A percentile compares a stretch with the other conserved stretches of the same genome.
These are phyloP conservation scores for Candida vartiovaarae DNA, from an alignment of 805 yeast genomes.

Conservation along the genomic window DNA sequence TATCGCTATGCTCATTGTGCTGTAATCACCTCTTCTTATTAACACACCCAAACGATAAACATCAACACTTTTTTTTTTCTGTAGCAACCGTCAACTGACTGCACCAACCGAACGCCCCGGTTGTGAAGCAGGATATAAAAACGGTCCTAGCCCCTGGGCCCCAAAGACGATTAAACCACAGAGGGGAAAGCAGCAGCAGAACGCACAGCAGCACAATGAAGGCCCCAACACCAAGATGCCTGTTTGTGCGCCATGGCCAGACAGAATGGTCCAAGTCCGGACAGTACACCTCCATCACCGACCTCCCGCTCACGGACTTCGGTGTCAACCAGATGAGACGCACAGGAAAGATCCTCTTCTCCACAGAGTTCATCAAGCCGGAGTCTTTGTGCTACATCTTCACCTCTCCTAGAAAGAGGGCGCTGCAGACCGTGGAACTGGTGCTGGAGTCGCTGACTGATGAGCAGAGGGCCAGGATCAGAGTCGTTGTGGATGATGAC, in stretches of 20 bases:
- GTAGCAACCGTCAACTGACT: too few species aligned
- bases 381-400: conserved; percentile 53
- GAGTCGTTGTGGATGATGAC: conserved; percentile 52
- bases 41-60: too few species aligned
- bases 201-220: conserved; percentile 2
- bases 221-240: conserved; percentile 54
- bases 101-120: too few species aligned
- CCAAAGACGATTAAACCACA: background rate
- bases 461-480: conserved; percentile 34
- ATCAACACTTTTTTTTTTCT: too few species aligned
- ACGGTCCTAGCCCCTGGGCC: background rate
- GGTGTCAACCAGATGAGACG: conserved; percentile 72
- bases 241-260: conserved; percentile 79
- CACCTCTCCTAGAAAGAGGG: conserved; percentile 78
- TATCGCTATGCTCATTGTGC: background rate
- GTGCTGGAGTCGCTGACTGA: conserved; percentile 44
- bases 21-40: too few species aligned
- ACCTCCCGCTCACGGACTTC: conserved; percentile 65
- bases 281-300: conserved; percentile 84
- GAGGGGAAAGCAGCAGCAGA: background rate
- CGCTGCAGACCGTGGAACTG: conserved; percentile 65
- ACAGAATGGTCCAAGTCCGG: conserved; percentile 96
- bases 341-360: conserved; percentile 68
- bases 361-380: conserved; percentile 60
- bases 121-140: too few species aligned